A percentile compares a stretch with the other conserved stretches of the same genome.
phyloP scores from a whole-genome alignment of 306 rosid species.

The Senna tora region DNA sequence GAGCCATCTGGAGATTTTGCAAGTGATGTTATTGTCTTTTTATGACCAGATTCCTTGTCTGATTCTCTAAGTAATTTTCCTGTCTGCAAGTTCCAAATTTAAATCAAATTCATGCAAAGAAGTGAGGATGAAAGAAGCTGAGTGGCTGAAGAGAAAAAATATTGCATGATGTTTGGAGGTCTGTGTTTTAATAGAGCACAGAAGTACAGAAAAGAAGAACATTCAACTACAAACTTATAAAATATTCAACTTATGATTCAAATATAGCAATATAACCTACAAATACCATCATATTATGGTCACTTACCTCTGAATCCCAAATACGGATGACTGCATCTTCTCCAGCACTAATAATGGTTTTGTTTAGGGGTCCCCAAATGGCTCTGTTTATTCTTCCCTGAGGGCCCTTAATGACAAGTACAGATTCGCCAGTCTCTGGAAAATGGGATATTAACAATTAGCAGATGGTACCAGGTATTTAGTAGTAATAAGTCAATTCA shows the following conservation, averaged over 20 bases:
- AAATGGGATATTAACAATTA: constrained; percentile 11
- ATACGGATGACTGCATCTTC: constrained; percentile 84
- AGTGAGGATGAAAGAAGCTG: neutral
- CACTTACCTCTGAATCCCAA: constrained; percentile 88
- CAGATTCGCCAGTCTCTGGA: constrained; percentile 80
- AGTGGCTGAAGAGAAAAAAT: constrained; percentile 2
- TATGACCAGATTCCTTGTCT: constrained; percentile 81
- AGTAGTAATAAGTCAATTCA: neutral
- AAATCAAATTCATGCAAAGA: neutral
- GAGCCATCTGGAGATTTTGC: constrained; percentile 77
- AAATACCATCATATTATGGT: neutral
- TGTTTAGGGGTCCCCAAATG: constrained; percentile 89
- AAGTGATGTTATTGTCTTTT: constrained; percentile 73
- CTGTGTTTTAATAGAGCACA: neutral
- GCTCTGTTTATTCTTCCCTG: constrained; percentile 95
- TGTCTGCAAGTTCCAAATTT: constrained; percentile 50
- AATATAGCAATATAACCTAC: neutral
- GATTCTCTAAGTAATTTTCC: constrained; percentile 79
- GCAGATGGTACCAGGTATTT: neutral
- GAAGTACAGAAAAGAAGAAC: neutral
- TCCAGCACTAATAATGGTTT: constrained; percentile 83
- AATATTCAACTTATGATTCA: neutral
- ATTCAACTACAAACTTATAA: neutral
- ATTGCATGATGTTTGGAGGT: neutral
- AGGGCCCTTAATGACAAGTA: constrained; percentile 73